Conservation (phyloP, 148 eudicot genomes). For the Rhododendron griersonianum region DNA sequence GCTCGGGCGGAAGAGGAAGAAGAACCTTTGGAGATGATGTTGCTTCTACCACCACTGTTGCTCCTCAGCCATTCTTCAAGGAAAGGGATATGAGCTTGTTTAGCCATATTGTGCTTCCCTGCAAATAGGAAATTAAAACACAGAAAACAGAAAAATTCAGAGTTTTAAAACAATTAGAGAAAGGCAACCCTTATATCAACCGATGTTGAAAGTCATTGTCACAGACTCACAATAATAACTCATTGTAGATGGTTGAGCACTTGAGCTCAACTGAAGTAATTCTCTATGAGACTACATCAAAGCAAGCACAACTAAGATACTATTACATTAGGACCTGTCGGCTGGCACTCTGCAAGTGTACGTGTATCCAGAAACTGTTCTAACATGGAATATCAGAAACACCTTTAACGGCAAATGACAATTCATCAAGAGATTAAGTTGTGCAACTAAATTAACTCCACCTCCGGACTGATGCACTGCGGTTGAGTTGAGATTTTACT, state of each 20-base stretch:
- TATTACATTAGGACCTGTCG: background rate
- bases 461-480: background rate
- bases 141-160: background rate
- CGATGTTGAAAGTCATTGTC: background rate
- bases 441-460: background rate
- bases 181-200: background rate
- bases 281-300: background rate
- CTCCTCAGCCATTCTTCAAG: slow-evolving; percentile 83
- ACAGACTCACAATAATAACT: background rate
- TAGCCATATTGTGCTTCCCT: slow-evolving; percentile 48
- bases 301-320: background rate
- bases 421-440: background rate
- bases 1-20: slow-evolving; percentile 60
- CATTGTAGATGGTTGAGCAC: background rate
- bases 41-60: slow-evolving; percentile 28
- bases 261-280: background rate
- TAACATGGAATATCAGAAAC: background rate
- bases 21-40: slow-evolving; percentile 21
- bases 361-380: background rate
- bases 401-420: background rate
- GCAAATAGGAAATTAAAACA: slow-evolving; percentile 1
- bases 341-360: background rate
- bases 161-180: background rate
- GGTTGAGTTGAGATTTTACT: background rate
- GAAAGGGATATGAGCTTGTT: slow-evolving; percentile 50